Percentiles rank a stretch among this genome's conserved stretches.
These are phyloP conservation scores for Rosa multiflora DNA, from an alignment of 306 rosid species.

Conservation along the genomic window DNA sequence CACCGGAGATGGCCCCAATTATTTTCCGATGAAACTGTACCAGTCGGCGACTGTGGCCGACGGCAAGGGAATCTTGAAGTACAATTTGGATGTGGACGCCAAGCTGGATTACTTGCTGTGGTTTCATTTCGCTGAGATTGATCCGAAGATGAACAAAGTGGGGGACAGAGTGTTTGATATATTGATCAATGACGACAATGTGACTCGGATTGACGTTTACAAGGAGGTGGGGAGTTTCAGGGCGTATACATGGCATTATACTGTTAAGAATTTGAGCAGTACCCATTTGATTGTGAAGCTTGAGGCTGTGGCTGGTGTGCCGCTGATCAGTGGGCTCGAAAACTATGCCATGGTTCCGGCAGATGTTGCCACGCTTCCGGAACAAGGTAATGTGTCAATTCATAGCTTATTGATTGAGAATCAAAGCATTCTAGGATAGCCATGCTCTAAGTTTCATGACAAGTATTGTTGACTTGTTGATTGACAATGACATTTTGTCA, in stretches of 20 bases:
- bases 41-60: constrained; percentile 51
- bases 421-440: neutral
- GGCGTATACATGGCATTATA: constrained; percentile 68
- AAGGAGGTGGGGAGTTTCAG: constrained; percentile 65
- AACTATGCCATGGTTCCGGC: constrained; percentile 84
- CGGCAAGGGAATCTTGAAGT: constrained; percentile 46
- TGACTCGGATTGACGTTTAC: constrained; percentile 65
- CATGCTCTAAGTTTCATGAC: neutral
- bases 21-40: constrained; percentile 71
- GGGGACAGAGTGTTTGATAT: constrained; percentile 84
- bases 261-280: constrained; percentile 76
- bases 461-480: neutral
- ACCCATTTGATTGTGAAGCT: constrained; percentile 59
- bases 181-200: constrained; percentile 53
- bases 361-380: constrained; percentile 76
- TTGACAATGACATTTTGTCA: neutral
- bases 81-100: constrained; percentile 71
- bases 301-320: constrained; percentile 57
- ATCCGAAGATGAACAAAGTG: constrained; percentile 48
- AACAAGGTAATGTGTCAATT: constrained; percentile 51
- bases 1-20: constrained; percentile 62
- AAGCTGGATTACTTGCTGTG: constrained; percentile 83
- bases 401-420: neutral
- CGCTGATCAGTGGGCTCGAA: constrained; percentile 74
- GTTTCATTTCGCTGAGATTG: constrained; percentile 91